Conservation (phyloP, 2,329 filamentous ascomycete genomes). For the Dactylonectria macrodidyma region DNA sequence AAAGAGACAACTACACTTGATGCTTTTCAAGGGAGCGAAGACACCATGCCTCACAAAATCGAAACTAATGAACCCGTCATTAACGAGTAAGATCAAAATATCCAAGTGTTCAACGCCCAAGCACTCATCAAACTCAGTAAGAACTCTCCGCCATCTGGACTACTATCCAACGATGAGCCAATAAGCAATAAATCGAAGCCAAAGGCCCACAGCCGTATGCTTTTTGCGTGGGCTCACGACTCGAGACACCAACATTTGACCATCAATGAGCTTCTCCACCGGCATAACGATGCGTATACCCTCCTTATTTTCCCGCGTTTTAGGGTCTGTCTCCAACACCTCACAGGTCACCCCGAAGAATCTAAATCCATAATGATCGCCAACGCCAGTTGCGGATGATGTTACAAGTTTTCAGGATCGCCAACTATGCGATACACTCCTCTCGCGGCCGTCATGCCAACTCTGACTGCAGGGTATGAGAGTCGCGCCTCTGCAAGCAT, state of each 20-base stretch:
- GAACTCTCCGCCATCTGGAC: not conserved
- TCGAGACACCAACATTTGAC: slow-evolving; percentile 32
- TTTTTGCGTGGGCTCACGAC: slow-evolving; percentile 34
- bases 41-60: slow-evolving; percentile 34
- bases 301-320: slow-evolving; percentile 30
- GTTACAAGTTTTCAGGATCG: slow-evolving; percentile 33
- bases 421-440: slow-evolving; percentile 3
- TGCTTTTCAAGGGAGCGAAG: not conserved
- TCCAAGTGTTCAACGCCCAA: not conserved
- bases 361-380: slow-evolving; percentile 41
- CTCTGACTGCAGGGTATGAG: not conserved
- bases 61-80: slow-evolving; percentile 13
- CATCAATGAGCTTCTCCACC: slow-evolving; percentile 37
- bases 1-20: not conserved
- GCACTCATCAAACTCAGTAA: not conserved
- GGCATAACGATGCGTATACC: slow-evolving; percentile 29
- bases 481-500: not conserved
- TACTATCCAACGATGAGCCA: slow-evolving; percentile 2
- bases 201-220: slow-evolving; percentile 25
- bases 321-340: slow-evolving; percentile 35
- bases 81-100: slow-evolving; percentile 20
- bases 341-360: slow-evolving; percentile 32
- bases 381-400: slow-evolving; percentile 45
- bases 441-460: not conserved
- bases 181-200: not conserved